Percentiles rank a stretch among this genome's conserved stretches.
Evolutionary conservation across 2,329 filamentous ascomycete species (phyloP).

Genomic region (Hirsutella rhossiliensis): DNA sequence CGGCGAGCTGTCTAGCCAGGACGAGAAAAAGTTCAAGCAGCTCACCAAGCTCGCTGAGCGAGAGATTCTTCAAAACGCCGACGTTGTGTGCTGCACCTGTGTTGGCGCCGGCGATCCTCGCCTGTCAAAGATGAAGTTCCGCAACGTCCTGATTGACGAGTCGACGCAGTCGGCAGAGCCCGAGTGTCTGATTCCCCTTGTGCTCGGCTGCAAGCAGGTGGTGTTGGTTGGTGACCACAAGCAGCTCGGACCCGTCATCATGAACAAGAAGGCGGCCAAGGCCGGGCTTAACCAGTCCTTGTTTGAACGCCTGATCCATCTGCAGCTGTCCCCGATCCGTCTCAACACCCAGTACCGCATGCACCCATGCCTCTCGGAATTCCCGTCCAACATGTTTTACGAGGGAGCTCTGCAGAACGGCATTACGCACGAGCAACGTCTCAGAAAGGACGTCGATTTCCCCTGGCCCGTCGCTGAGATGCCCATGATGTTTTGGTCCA

Average conservation of each 20-base stretch:
- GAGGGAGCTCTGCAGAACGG: slow-evolving; percentile 95
- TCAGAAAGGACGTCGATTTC: slow-evolving; percentile 91
- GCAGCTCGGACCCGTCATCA: slow-evolving; percentile 94
- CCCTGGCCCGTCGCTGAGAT: slow-evolving; percentile 90
- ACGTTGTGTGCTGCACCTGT: slow-evolving; percentile 98
- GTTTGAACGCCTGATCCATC: slow-evolving; percentile 88
- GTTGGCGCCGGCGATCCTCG: slow-evolving; percentile 94
- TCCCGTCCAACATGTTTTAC: slow-evolving; percentile 99
- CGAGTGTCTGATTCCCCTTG: slow-evolving; percentile 96
- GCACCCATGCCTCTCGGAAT: slow-evolving; percentile 94
- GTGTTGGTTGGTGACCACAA: slow-evolving; percentile 98
- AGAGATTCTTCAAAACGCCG: slow-evolving; percentile 87
- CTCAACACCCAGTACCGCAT: slow-evolving; percentile 97
- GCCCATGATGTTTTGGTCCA: slow-evolving; percentile 99
- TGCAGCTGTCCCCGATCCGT: slow-evolving; percentile 82
- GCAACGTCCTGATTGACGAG: slow-evolving; percentile 95
- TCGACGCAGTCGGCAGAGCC: slow-evolving; percentile 97
- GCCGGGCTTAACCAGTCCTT: slow-evolving; percentile 96
- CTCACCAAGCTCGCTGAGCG: slow-evolving; percentile 87
- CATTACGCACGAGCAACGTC: slow-evolving; percentile 76
- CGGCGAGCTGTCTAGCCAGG: slow-evolving; percentile 84
- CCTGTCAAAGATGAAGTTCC: slow-evolving; percentile 93
- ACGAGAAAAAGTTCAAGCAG: slow-evolving; percentile 98
- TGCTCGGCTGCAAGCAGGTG: slow-evolving; percentile 95
- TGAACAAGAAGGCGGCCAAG: slow-evolving; percentile 99